These are phyloP conservation scores for Globisporangium ultimum DNA, from an alignment of 352 stramenopile species.

Conservation along the genomic window DNA sequence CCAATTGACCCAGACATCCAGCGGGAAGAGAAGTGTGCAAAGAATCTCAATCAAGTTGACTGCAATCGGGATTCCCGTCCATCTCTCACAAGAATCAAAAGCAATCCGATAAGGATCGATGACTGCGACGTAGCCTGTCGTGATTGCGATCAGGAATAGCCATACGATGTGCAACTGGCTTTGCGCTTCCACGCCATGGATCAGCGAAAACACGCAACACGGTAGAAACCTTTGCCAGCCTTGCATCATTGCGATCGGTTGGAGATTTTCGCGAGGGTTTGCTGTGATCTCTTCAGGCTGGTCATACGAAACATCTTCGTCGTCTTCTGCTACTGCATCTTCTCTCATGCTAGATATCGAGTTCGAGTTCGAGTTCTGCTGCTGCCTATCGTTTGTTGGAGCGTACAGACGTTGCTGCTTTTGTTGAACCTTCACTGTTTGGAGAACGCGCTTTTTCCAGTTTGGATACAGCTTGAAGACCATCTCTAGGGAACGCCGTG, in stretches of 20 bases:
- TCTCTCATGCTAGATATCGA: not conserved
- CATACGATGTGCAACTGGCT: constrained; percentile 38
- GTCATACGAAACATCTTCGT: not conserved
- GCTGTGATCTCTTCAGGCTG: constrained; percentile 3
- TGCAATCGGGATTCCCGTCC: constrained; percentile 19
- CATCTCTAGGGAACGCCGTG: constrained; percentile 35
- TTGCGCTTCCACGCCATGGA: constrained; percentile 32
- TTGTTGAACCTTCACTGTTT: constrained; percentile 41
- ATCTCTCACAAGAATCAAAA: constrained; percentile 36
- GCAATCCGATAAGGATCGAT: constrained; percentile 51
- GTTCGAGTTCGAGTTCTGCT: not conserved
- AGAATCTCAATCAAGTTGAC: constrained; percentile 31
- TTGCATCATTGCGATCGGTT: constrained; percentile 1
- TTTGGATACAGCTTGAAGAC: constrained; percentile 46
- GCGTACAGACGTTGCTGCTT: constrained; percentile 30
- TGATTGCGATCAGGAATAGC: constrained; percentile 30
- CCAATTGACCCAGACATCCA: constrained; percentile 60
- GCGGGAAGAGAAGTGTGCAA: constrained; percentile 32
- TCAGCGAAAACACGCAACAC: constrained; percentile 7
- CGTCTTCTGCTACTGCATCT: not conserved
- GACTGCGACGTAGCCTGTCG: constrained; percentile 38
- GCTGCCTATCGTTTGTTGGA: constrained; percentile 6
- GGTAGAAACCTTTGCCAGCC: constrained; percentile 4
- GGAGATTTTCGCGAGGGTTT: not conserved
- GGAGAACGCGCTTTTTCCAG: constrained; percentile 51